Evolutionary conservation across 2,329 filamentous ascomycete genomes (phyloP).

Genomic region (Nigrograna mackinnonii): DNA sequence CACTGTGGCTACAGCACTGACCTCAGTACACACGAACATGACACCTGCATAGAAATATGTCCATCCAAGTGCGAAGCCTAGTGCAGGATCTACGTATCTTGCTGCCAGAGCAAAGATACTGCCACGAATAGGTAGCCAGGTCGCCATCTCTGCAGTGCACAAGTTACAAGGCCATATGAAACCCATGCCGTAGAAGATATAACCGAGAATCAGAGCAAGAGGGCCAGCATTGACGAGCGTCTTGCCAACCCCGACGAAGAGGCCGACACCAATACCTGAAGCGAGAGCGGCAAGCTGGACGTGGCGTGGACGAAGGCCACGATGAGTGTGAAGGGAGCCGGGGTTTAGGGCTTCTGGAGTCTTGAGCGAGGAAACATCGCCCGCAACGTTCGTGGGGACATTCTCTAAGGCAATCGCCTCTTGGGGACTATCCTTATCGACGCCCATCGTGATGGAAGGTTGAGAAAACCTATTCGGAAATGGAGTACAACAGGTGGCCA

Average conservation of each 20-base stretch:
- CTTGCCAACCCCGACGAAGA: constrained; percentile 65
- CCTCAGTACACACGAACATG: constrained; percentile 54
- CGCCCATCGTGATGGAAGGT: too few species aligned
- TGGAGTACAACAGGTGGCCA: too few species aligned
- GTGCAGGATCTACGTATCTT: constrained; percentile 75
- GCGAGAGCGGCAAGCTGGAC: constrained; percentile 68
- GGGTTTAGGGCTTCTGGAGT: too few species aligned
- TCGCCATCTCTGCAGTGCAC: constrained; percentile 80
- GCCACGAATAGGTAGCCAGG: constrained; percentile 74
- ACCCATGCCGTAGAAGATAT: constrained; percentile 56
- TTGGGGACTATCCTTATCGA: too few species aligned
- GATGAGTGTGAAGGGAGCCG: too few species aligned
- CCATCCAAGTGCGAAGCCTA: constrained; percentile 75
- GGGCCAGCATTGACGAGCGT: constrained; percentile 51
- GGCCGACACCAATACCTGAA: constrained; percentile 70
- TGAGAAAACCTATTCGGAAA: too few species aligned
- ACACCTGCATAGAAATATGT: constrained; percentile 71
- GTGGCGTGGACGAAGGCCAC: constrained; percentile 53
- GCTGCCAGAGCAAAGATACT: constrained; percentile 79
- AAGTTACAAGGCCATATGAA: constrained; percentile 50
- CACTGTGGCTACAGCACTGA: neutral
- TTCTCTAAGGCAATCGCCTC: too few species aligned
- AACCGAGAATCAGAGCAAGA: constrained; percentile 70
- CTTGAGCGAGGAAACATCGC: too few species aligned
- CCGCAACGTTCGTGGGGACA: too few species aligned